Conservation (phyloP, 768 basidiomycete genomes). For the Russula sp. region DNA sequence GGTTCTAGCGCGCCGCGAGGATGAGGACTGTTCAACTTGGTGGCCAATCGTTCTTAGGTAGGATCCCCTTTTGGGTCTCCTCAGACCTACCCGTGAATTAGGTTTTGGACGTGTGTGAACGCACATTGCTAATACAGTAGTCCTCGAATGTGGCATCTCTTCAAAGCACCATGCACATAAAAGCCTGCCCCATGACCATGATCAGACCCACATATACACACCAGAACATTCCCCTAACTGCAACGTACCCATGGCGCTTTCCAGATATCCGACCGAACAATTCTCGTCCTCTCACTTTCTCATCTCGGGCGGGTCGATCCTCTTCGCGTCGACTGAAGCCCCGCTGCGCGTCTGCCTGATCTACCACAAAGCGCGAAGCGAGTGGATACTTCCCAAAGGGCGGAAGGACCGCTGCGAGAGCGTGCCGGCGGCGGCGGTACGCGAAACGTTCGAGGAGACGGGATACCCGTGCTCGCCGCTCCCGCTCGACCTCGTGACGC, state of each 20-base stretch:
- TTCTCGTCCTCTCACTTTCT: conserved; percentile 18
- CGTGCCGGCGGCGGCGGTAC: conserved; percentile 42
- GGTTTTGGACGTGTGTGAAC: no score
- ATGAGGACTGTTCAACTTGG: no score
- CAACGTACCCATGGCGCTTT: background rate
- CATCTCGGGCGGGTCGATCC: conserved; percentile 24
- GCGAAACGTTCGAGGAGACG: conserved; percentile 44
- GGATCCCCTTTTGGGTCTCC: no score
- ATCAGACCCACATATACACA: background rate
- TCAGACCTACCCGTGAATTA: no score
- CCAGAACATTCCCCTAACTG: background rate
- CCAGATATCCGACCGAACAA: background rate
- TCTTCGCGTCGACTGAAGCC: conserved; percentile 12
- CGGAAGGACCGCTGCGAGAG: conserved; percentile 52
- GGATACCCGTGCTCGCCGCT: no score
- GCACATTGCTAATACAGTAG: no score
- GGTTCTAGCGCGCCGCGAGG: no score
- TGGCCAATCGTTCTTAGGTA: no score
- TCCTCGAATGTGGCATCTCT: no score
- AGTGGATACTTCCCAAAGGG: conserved; percentile 51
- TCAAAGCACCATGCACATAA: background rate
- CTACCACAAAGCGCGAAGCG: conserved; percentile 24
- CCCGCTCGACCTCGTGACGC: background rate
- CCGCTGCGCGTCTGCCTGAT: conserved; percentile 28
- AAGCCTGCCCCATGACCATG: no score